Percentiles rank a stretch among this genome's conserved stretches.
These are phyloP conservation scores for Beauveria asiatica DNA, from an alignment of 2,329 filamentous ascomycete genomes.

Conservation along the genomic window DNA sequence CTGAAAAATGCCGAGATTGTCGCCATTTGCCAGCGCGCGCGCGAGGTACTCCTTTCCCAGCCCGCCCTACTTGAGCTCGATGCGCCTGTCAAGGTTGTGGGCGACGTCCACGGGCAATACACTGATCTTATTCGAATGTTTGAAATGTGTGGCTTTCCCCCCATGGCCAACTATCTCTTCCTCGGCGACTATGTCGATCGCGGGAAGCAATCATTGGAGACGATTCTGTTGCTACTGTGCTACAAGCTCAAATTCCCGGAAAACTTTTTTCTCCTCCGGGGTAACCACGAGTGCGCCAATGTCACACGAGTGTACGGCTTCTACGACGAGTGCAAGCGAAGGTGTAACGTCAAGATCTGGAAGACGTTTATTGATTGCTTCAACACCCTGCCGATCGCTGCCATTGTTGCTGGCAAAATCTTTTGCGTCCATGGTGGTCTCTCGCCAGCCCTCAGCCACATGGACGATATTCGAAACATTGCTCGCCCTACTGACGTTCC, in stretches of 20 bases:
- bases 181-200: slow-evolving; percentile 94
- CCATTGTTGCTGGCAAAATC: slow-evolving; percentile 96
- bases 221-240: slow-evolving; percentile 82
- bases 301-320: slow-evolving; percentile 95
- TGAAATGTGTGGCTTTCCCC: slow-evolving; percentile 96
- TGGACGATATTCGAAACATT: slow-evolving; percentile 98
- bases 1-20: slow-evolving; percentile 96
- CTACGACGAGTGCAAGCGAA: slow-evolving; percentile 95
- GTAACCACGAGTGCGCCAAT: slow-evolving; percentile 95
- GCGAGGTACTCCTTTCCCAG: slow-evolving; percentile 84
- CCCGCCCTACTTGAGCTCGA: slow-evolving; percentile 86
- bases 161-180: slow-evolving; percentile 85
- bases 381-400: slow-evolving; percentile 88
- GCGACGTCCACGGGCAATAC: slow-evolving; percentile 94
- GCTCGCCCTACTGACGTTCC: slow-evolving; percentile 93
- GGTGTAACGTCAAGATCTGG: slow-evolving; percentile 96
- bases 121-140: slow-evolving; percentile 95
- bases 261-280: slow-evolving; percentile 91
- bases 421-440: slow-evolving; percentile 95
- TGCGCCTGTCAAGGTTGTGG: slow-evolving; percentile 94
- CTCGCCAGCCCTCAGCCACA: slow-evolving; percentile 84
- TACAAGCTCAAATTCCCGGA: slow-evolving; percentile 97
- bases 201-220: slow-evolving; percentile 92
- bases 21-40: slow-evolving; percentile 80
- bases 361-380: slow-evolving; percentile 97